phyloP scores from a whole-genome alignment of 2,329 filamentous ascomycete species.

The Clarireedia sp. region DNA sequence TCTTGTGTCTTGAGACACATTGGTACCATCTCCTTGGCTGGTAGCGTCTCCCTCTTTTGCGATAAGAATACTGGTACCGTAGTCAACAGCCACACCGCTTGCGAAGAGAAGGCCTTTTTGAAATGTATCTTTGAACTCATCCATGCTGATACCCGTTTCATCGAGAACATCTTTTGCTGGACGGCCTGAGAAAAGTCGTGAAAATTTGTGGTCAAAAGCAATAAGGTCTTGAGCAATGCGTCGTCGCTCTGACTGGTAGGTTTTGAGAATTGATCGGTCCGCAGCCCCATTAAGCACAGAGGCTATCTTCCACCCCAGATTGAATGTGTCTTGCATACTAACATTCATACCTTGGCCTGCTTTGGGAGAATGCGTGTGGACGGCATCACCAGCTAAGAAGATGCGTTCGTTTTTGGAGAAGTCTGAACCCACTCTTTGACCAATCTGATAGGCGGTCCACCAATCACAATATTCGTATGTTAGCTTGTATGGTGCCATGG shows the following conservation, averaged over 20 bases:
- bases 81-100: slow-evolving; percentile 50
- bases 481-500: slow-evolving; percentile 59
- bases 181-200: slow-evolving; percentile 47
- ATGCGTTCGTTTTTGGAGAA: slow-evolving; percentile 36
- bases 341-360: slow-evolving; percentile 55
- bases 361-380: slow-evolving; percentile 53
- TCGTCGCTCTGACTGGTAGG: slow-evolving; percentile 55
- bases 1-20: slow-evolving; percentile 38
- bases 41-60: slow-evolving; percentile 40
- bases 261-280: slow-evolving; percentile 46
- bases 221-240: slow-evolving; percentile 60
- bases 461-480: slow-evolving; percentile 55
- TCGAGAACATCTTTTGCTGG: slow-evolving; percentile 37
- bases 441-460: slow-evolving; percentile 53
- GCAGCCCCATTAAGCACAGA: slow-evolving; percentile 25
- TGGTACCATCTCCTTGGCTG: slow-evolving; percentile 41
- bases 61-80: slow-evolving; percentile 47
- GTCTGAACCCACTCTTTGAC: slow-evolving; percentile 49
- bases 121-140: slow-evolving; percentile 54
- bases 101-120: slow-evolving; percentile 53
- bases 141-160: slow-evolving; percentile 50
- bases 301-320: slow-evolving; percentile 52
- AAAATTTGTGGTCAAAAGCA: slow-evolving; percentile 50
- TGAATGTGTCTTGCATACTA: slow-evolving; percentile 54
- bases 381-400: slow-evolving; percentile 44